phyloP scores from a whole-genome alignment of 257 asterid genomes.

The Solanum chilense region DNA sequence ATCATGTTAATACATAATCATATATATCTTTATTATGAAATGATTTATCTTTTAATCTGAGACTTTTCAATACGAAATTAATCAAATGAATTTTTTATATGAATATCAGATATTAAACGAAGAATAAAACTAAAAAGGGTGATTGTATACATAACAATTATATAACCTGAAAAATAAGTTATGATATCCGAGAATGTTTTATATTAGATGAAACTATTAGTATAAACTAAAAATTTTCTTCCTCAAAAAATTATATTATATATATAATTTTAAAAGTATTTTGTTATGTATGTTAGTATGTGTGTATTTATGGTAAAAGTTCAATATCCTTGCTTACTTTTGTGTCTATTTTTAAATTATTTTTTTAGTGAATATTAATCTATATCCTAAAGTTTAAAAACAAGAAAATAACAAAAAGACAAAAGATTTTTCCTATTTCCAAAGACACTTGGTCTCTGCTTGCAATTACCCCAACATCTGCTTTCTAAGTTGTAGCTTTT shows the following conservation, averaged over 20 bases:
- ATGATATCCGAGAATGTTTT: neutral
- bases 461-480: neutral
- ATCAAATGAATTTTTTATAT: rapidly evolving
- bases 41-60: neutral
- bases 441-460: neutral
- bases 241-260: no score
- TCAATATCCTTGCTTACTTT: neutral
- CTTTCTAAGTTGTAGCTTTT: neutral
- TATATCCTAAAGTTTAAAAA: neutral
- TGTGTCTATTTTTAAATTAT: neutral
- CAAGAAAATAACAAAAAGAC: neutral
- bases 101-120: rapidly evolving
- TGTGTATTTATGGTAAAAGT: neutral
- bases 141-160: no score
- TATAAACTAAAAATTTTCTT: no score
- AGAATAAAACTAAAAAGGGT: neutral
- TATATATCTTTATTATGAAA: neutral
- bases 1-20: rapidly evolving
- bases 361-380: neutral
- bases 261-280: neutral
- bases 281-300: neutral
- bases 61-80: rapidly evolving
- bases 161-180: neutral
- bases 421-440: neutral
- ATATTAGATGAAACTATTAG: no score